Evolutionary conservation across 805 yeast species (phyloP), one percentile per base, ranked within the genome.

Genomic region (Starmerella vaccinii): DNA sequence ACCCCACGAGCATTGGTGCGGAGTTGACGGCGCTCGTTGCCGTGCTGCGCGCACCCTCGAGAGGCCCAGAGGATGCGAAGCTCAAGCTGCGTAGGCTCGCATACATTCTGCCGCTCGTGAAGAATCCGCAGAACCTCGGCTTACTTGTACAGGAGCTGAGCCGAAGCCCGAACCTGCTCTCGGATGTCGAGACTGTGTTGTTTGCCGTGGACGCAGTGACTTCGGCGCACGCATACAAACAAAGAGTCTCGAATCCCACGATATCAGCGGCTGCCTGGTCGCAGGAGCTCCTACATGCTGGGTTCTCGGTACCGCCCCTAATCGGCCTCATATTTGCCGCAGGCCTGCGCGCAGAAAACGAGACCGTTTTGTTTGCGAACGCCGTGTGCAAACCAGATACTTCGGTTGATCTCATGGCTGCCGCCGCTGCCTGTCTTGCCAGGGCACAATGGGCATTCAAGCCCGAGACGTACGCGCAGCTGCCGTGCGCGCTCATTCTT

Each of bases 241-340:
- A 23, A 8, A 38, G 44, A 8, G 49, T 58, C 13, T 50, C 62
- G 7, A 49, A 57, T 24, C 62, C 62, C 4, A 57, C 60, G 1
- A 30, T 59, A 2, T 23, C 56, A 1, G 29, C 21, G 4, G 32
- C 34, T 12, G 51, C 50, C n/a, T 59, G 57, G 51, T 48, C 44
- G 12, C 23, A 6, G 2, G 26, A 23, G 19, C 22, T 56, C 1
- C 21, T 50, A n/a, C n/a, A 26, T 3, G 34, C 45, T 8, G 45
- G 55, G 8, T 39, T 47, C 27, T 4, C 23, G 6, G 29, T 44
- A 9, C 54, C 54, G 5, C 54, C 59, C 3, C 43, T 57, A 4
- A 22, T 52, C 5, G 58, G 56, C 5, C 52, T 57, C 13, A 39
- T 53, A 1, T 24, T 54, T 0, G 30, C 42, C 15, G 33, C 56